Base-by-base conservation (phyloP, 2,329 filamentous ascomycete species). In the Paraphaeosphaeria minitans region DNA sequence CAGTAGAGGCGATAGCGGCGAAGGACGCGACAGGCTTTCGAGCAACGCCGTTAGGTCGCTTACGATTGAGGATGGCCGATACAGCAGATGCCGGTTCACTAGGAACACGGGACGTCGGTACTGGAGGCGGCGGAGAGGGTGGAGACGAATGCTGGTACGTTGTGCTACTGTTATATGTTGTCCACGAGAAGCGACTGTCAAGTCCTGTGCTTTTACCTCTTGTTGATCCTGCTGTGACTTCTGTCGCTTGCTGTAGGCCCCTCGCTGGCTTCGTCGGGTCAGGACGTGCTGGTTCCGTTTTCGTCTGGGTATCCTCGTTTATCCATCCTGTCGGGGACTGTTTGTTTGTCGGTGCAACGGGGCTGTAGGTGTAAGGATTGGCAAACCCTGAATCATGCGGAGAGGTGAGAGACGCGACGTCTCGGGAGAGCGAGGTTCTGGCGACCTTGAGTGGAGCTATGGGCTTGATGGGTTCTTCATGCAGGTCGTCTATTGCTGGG, bases 91-190 rank as follows among this genome's bases (percentile, higher is more conserved):
- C 58, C 22, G 69, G 66, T 45, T 74, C 70, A 37, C 68, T 66
- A 19, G 67, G 68, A 12, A 67, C 58, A 39, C 64, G 47, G 13
- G 63, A 47, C 48, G 66, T 66, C 9, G 77, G 75, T 10, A 78
- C 66, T 19, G 72, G 69, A 14, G 76, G 75, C 22, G 74, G 75
- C 19, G 79, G 79, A 53, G 77, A 79, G 10, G 76, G 74, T 3
- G 78, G 78, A 42, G 78, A 78, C 49, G 77, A 78, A 54, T 77
- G 74, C 49, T 79, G 76, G 57, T 78, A 75, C 3, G 76, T 77
- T 7, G 73, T 75, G 58, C 62, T 66, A 41, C 75, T 80, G 57
- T 69, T 72, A 53, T 72, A 72, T 16, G 70, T 72, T 19, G 69
- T 72, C 66, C 70, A 72, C 29, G 71, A 70, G 48, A 74, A 74